Evolutionary conservation across 306 rosid genomes (phyloP).

Genomic region (Prosopis cineraria): DNA sequence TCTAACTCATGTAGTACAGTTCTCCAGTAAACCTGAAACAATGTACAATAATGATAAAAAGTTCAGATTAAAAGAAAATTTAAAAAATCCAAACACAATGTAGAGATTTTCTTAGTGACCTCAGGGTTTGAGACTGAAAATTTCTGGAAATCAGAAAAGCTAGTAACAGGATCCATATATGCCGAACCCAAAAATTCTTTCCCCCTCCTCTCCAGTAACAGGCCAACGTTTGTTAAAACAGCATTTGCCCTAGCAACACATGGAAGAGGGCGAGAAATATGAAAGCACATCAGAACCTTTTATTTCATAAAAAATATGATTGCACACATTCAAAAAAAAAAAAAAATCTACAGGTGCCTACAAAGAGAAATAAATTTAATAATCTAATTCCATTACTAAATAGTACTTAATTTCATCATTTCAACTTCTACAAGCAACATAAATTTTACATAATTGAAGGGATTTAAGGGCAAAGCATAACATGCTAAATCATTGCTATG

Average conservation of each 20-base stretch:
- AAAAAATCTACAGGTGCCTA: neutral
- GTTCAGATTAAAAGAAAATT: constrained; percentile 12
- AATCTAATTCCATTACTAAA: neutral
- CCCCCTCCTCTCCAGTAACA: constrained; percentile 72
- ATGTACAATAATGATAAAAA: constrained; percentile 21
- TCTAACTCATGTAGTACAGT: constrained; percentile 69
- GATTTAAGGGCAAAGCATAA: neutral
- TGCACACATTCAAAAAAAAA: neutral
- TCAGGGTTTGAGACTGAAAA: constrained; percentile 85
- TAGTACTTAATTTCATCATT: neutral
- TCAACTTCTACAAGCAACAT: neutral
- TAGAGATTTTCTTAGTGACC: constrained; percentile 43
- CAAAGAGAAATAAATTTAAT: neutral
- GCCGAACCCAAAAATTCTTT: constrained; percentile 69
- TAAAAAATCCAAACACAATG: constrained; percentile 6
- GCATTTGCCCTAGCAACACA: constrained; percentile 60
- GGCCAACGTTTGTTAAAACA: constrained; percentile 65
- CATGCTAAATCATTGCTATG: neutral
- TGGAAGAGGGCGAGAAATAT: neutral
- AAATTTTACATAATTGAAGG: constrained; percentile 1
- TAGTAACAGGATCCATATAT: constrained; percentile 81
- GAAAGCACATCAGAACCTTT: constrained; percentile 1
- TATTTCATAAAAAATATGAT: constrained; percentile 11
- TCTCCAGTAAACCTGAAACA: constrained; percentile 81
- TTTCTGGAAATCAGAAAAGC: constrained; percentile 74